Conservation (phyloP, 768 basidiomycete species). For the Gelatoporia subvermispora region DNA sequence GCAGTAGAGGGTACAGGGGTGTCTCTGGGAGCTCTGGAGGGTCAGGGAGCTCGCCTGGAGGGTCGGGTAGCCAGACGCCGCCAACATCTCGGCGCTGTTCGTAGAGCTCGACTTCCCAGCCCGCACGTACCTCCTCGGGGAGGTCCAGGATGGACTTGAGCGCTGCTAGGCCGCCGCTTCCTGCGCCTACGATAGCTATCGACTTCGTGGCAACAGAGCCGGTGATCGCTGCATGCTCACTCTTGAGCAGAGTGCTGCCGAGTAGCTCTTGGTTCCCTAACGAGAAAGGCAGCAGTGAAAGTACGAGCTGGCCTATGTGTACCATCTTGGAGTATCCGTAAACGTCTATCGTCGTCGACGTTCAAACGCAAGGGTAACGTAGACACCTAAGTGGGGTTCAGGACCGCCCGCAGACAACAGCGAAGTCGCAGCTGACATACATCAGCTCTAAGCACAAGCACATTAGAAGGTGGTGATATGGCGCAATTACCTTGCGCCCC, state of each 20-base stretch:
- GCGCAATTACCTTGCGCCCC: conserved; percentile 14
- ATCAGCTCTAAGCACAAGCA: conserved; percentile 13
- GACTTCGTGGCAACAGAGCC: conserved; percentile 31
- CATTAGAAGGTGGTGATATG: conserved; percentile 13
- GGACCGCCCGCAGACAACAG: not conserved
- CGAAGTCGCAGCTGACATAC: not conserved
- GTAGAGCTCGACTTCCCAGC: conserved; percentile 47
- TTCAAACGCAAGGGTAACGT: not conserved
- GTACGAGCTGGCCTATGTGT: conserved; percentile 6
- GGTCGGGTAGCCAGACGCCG: conserved; percentile 50
- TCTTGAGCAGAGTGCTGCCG: not conserved
- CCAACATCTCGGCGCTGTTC: conserved; percentile 50
- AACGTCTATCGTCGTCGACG: not conserved
- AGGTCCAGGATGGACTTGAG: conserved; percentile 45
- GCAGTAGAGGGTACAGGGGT: conserved; percentile 48
- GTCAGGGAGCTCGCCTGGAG: conserved; percentile 20
- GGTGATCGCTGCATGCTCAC: not conserved
- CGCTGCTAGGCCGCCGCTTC: conserved; percentile 50
- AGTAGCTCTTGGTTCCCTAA: not conserved
- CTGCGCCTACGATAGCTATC: conserved; percentile 54
- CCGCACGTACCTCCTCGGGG: conserved; percentile 29
- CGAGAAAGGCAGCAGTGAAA: conserved; percentile 12
- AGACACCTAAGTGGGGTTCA: not conserved
- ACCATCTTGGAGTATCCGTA: conserved; percentile 6
- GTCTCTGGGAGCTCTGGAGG: conserved; percentile 50